Percentiles rank a stretch among this genome's conserved stretches.
Conservation (phyloP, 768 basidiomycete species). For the Cystobasidium onofrii region DNA sequence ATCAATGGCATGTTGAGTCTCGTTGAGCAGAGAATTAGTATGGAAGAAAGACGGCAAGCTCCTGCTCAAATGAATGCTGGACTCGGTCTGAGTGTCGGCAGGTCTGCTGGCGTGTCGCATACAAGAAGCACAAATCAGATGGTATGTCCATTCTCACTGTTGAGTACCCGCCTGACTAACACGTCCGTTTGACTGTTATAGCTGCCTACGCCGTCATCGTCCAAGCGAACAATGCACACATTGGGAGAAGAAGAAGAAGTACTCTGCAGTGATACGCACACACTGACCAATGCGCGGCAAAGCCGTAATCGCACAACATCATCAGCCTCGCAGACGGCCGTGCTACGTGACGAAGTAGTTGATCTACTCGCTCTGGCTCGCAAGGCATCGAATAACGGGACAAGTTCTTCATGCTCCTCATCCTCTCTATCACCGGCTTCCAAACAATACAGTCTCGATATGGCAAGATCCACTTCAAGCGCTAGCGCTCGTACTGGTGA, state of each 20-base stretch:
- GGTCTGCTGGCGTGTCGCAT: not conserved
- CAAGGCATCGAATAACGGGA: not conserved
- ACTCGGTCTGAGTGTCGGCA: not conserved
- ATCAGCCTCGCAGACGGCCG: not conserved
- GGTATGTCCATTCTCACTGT: not conserved
- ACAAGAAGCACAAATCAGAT: not conserved
- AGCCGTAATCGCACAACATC: not conserved
- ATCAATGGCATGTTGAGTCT: slow-evolving; percentile 12
- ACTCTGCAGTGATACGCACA: not conserved
- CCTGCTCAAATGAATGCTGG: not conserved
- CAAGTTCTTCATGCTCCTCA: not conserved
- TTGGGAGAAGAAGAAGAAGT: not conserved
- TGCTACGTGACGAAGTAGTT: slow-evolving; percentile 1
- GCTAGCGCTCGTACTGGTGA: slow-evolving; percentile 1
- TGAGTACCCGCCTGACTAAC: too few relatives aligned
- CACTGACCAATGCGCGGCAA: not conserved
- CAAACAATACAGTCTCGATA: not conserved
- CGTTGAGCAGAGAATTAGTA: slow-evolving; percentile 12
- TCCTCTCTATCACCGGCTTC: not conserved
- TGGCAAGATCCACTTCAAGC: not conserved
- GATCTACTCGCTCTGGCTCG: slow-evolving; percentile 1
- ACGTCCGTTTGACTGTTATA: not conserved
- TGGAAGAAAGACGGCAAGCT: not conserved
- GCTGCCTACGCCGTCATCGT: not conserved
- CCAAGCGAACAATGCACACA: not conserved